phyloP scores from a whole-genome alignment of 2,329 filamentous ascomycete species.

The Trichoderma koningiopsis region DNA sequence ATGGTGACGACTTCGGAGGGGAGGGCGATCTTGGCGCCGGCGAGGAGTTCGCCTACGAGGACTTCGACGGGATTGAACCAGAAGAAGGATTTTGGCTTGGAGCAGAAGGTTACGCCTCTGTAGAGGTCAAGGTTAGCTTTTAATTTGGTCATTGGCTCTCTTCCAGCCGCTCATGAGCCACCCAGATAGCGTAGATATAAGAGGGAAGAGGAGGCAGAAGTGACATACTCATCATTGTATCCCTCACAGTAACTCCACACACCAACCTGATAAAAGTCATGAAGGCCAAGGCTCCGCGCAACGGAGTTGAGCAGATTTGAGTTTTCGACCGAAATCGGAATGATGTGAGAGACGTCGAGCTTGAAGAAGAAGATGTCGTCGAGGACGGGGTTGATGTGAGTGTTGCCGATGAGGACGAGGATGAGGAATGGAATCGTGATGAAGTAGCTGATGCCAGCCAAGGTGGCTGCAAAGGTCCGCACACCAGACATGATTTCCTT shows the following conservation, averaged over 20 bases:
- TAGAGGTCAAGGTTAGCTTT: neutral
- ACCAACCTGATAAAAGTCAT: slow-evolving; percentile 93
- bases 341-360: slow-evolving; percentile 79
- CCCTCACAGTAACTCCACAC: slow-evolving; percentile 93
- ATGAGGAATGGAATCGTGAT: slow-evolving; percentile 77
- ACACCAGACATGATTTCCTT: slow-evolving; percentile 31
- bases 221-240: slow-evolving; percentile 63
- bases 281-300: slow-evolving; percentile 79
- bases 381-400: slow-evolving; percentile 61
- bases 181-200: too few species aligned
- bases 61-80: slow-evolving; percentile 92
- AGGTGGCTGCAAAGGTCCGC: slow-evolving; percentile 62
- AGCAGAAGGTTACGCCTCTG: slow-evolving; percentile 76
- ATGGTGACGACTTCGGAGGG: slow-evolving; percentile 73
- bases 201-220: neutral
- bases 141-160: neutral
- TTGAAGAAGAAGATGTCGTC: slow-evolving; percentile 80
- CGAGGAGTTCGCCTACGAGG: slow-evolving; percentile 74
- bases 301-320: slow-evolving; percentile 81
- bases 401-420: slow-evolving; percentile 77
- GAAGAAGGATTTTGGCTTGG: slow-evolving; percentile 68
- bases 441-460: slow-evolving; percentile 71
- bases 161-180: neutral
- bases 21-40: slow-evolving; percentile 80
- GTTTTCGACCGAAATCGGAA: slow-evolving; percentile 72